Base-by-base conservation (phyloP, 1,284 basidiomycete genomes). In the Neonothopanus nambi region DNA sequence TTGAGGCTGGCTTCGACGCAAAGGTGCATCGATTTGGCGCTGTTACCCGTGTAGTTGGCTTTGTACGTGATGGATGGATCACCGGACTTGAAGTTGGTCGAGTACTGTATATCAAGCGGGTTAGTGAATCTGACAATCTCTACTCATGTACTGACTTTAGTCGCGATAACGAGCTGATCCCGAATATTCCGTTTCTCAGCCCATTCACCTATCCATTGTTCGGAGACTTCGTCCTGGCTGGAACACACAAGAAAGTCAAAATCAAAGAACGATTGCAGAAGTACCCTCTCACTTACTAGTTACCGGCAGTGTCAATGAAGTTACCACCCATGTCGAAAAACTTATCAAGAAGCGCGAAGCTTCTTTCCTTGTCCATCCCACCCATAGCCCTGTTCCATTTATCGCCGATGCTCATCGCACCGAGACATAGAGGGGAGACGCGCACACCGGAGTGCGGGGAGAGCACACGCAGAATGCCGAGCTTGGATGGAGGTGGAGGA, bases 361-460 rank as follows among this genome's bases (percentile, higher is more conserved):
- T 56, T 6, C 37, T 24, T 13, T 56, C 50, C 36, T 56, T 52
- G 30, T 56, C 41, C 54, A 55, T 52, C 0, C 66, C 70, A 41
- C 56, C 74, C 17, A 72, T 67, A 58, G 68, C n/a, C 7, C 37
- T 26, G 13, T 30, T 63, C 72, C 72, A 74, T 35, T 69, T 67
- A 55, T 72, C 71, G 17, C 78, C 78, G 51, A 81, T 69, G 61
- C 68, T 76, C 77, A 78, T 76, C 6, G 64, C 78, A 7, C 80
- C 80, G 23, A 82, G 69, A 39, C 67, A 66, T 11, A 81, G 59
- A 0, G 78, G 79, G 1, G 78, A 80, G 24, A 80, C 77, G 21
- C 69, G 70, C 5, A 79, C 59, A 6, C 74, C 70, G 3, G 71
- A 71, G 51, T 66, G 59, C 7, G 72, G 70, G 0, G 57, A 77